A percentile compares a stretch with the other conserved stretches of the same genome.
These are phyloP conservation scores for Saccharomyces hybrid DNA, from an alignment of 1,139 yeast species.

Conservation along the genomic window DNA sequence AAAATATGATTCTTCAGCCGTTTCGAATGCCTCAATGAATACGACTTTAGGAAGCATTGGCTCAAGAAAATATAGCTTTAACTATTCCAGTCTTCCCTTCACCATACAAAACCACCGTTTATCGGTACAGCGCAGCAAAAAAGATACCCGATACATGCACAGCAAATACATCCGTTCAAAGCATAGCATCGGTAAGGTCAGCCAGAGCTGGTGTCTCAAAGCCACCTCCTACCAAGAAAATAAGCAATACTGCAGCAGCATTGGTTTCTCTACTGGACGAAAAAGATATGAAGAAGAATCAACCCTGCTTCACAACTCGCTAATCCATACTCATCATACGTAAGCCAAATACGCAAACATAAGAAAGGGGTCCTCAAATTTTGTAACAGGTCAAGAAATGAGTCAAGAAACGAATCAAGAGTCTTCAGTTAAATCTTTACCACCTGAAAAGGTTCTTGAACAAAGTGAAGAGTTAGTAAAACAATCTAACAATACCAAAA, in stretches of 20 bases:
- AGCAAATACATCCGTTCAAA: constrained; percentile 6
- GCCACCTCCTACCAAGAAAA: constrained; percentile 24
- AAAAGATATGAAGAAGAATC: constrained; percentile 19
- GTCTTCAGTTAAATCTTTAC: constrained; percentile 6
- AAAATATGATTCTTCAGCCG: constrained; percentile 25
- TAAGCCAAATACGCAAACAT: constrained; percentile 23
- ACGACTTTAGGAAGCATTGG: constrained; percentile 17
- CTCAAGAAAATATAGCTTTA: constrained; percentile 40
- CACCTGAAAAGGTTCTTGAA: not conserved
- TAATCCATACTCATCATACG: constrained; percentile 45
- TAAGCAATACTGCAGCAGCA: constrained; percentile 62
- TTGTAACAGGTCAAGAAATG: constrained; percentile 10
- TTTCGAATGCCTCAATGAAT: constrained; percentile 12
- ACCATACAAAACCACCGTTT: constrained; percentile 48
- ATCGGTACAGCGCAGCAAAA: constrained; percentile 20
- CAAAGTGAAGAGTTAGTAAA: not conserved
- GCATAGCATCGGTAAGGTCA: not conserved
- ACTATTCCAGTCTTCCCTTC: constrained; percentile 61
- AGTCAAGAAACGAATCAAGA: constrained; percentile 15
- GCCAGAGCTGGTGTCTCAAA: constrained; percentile 2
- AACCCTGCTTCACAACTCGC: constrained; percentile 34
- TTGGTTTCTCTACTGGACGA: constrained; percentile 56
- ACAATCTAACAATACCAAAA: constrained; percentile 1
- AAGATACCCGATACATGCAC: constrained; percentile 7
- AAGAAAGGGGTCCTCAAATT: constrained; percentile 10